A percentile compares a stretch with the other conserved stretches of the same genome.
Evolutionary conservation across 2,329 filamentous ascomycete species (phyloP).

Genomic region (Ambrosiella xylebori): DNA sequence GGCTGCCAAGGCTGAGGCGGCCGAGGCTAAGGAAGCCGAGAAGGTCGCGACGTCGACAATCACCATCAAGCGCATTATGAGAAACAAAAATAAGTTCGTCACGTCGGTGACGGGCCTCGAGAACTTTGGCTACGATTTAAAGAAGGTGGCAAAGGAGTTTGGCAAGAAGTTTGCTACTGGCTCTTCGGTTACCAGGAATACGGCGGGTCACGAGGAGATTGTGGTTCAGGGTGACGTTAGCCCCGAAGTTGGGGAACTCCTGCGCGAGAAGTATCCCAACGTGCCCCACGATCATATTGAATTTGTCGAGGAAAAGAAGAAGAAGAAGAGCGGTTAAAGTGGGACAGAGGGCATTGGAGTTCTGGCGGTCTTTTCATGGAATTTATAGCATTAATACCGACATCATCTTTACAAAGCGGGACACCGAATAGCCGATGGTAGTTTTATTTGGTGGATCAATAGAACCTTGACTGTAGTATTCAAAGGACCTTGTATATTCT

Average conservation of each 20-base stretch:
- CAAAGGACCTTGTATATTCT: too few relatives aligned
- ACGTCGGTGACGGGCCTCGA: conserved; percentile 85
- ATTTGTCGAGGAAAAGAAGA: conserved; percentile 90
- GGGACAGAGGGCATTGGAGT: neutral
- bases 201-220: conserved; percentile 82
- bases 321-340: conserved; percentile 30
- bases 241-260: conserved; percentile 81
- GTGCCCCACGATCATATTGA: conserved; percentile 94
- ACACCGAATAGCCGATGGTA: too few relatives aligned
- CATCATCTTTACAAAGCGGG: too few relatives aligned
- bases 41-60: conserved; percentile 69
- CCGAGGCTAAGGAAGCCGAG: conserved; percentile 67
- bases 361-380: too few relatives aligned
- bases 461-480: too few relatives aligned
- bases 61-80: conserved; percentile 89
- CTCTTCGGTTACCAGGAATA: conserved; percentile 74
- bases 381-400: too few relatives aligned
- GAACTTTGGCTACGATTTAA: conserved; percentile 77
- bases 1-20: conserved; percentile 78
- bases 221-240: conserved; percentile 95
- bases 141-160: conserved; percentile 86
- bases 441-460: too few relatives aligned
- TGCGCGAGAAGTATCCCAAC: conserved; percentile 73
- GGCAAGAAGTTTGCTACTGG: conserved; percentile 98
- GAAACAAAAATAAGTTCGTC: conserved; percentile 95